phyloP scores from a whole-genome alignment of 2,329 filamentous ascomycete genomes.

The Calonectria naviculata region DNA sequence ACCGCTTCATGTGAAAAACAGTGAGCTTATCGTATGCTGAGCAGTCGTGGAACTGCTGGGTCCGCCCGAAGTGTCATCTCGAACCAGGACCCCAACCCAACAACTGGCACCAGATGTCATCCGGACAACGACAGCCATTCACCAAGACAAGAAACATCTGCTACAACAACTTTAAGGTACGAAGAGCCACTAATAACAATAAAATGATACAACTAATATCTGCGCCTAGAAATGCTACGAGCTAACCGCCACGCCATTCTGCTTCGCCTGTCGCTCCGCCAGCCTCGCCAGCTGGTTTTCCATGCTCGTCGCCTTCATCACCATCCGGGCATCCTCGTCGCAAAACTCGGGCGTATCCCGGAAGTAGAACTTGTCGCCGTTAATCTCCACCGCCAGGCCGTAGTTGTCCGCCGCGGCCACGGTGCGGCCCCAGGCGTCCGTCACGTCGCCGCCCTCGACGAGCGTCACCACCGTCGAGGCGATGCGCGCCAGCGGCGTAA shows the following conservation, averaged over 20 bases:
- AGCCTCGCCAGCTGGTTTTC: constrained; percentile 28
- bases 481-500: constrained; percentile 44
- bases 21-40: no score
- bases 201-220: not conserved
- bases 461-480: constrained; percentile 41
- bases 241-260: not conserved
- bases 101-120: no score
- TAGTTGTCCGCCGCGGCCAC: constrained; percentile 33
- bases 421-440: constrained; percentile 37
- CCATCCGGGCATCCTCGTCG: constrained; percentile 37
- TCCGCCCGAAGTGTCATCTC: no score
- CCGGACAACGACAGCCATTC: no score
- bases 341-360: constrained; percentile 36
- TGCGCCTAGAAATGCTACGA: no score
- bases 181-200: no score
- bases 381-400: constrained; percentile 43
- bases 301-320: constrained; percentile 34
- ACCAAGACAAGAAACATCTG: no score
- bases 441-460: constrained; percentile 34
- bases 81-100: no score
- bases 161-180: no score
- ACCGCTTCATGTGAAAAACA: no score
- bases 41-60: no score
- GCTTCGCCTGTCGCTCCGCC: constrained; percentile 21
- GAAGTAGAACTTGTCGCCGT: constrained; percentile 47